Percentiles rank a stretch among this genome's conserved stretches.
Evolutionary conservation across 2,329 filamentous ascomycete genomes (phyloP).

Genomic region (Penicillium sp.): DNA sequence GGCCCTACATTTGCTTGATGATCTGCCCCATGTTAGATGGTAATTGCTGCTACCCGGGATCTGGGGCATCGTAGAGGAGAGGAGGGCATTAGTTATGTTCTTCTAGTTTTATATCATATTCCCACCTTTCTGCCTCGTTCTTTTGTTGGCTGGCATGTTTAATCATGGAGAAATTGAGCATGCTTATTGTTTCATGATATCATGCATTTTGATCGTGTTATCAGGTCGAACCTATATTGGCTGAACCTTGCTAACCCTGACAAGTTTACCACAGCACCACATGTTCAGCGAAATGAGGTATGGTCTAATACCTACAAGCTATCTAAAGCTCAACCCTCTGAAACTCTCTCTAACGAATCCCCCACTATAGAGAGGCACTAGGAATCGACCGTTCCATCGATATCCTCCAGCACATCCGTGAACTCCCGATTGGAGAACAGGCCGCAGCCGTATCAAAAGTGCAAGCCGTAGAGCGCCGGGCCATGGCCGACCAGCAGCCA

Average conservation of each 20-base stretch:
- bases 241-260: slow-evolving; percentile 10
- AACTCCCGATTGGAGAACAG: slow-evolving; percentile 62
- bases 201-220: neutral
- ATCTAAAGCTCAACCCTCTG: neutral
- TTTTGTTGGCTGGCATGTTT: neutral
- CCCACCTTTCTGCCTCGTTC: neutral
- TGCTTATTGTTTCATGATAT: neutral
- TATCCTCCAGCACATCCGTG: slow-evolving; percentile 85
- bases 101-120: neutral
- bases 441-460: slow-evolving; percentile 69
- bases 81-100: neutral
- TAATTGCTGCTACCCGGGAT: neutral
- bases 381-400: slow-evolving; percentile 70
- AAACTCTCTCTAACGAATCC: neutral
- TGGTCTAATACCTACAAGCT: neutral
- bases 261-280: slow-evolving; percentile 83
- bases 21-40: neutral
- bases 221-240: neutral
- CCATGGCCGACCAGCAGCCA: slow-evolving; percentile 76
- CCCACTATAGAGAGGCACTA: slow-evolving; percentile 52
- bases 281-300: slow-evolving; percentile 90
- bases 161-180: neutral
- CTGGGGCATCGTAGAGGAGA: neutral
- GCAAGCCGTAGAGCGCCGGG: slow-evolving; percentile 72
- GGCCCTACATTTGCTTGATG: neutral